Evolutionary conservation across 2,329 filamentous ascomycete species (phyloP).

Genomic region (Ophiostoma montium): DNA sequence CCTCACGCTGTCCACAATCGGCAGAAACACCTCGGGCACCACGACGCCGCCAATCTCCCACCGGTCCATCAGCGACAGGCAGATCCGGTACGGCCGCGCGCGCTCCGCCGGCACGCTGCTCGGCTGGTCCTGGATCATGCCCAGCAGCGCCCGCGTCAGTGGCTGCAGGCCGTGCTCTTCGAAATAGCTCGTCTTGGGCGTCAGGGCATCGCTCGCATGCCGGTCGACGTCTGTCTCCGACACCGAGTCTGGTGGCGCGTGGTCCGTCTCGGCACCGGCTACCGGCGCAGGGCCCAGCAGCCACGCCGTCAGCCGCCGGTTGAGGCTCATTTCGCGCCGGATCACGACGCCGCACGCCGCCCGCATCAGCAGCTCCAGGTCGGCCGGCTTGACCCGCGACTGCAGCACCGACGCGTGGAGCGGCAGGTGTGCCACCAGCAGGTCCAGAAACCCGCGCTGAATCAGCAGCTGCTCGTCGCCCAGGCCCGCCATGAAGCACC

Average conservation of each 20-base stretch:
- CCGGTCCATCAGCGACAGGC: slow-evolving; percentile 90
- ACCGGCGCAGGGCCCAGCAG: slow-evolving; percentile 64
- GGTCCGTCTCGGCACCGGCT: slow-evolving; percentile 6
- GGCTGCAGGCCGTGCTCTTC: slow-evolving; percentile 62
- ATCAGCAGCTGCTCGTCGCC: slow-evolving; percentile 79
- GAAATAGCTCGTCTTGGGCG: slow-evolving; percentile 65
- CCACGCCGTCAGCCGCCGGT: slow-evolving; percentile 91
- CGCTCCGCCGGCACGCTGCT: slow-evolving; percentile 43
- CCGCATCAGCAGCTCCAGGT: slow-evolving; percentile 67
- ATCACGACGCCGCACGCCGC: slow-evolving; percentile 80
- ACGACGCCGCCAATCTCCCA: slow-evolving; percentile 93
- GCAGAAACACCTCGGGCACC: slow-evolving; percentile 76
- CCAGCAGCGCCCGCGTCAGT: slow-evolving; percentile 58
- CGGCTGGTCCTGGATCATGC: slow-evolving; percentile 48
- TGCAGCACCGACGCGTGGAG: slow-evolving; percentile 73
- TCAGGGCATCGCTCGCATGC: slow-evolving; percentile 19
- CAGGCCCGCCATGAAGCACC: slow-evolving; percentile 84
- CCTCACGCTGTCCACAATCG: slow-evolving; percentile 67
- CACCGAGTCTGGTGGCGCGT: slow-evolving; percentile 25
- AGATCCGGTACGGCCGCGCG: slow-evolving; percentile 78
- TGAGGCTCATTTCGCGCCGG: slow-evolving; percentile 90
- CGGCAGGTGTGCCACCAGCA: slow-evolving; percentile 81
- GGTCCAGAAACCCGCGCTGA: slow-evolving; percentile 83
- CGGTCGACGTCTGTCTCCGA: background rate
- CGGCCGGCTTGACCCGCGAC: slow-evolving; percentile 53